These are phyloP conservation scores for Colletotrichum phormii DNA, from an alignment of 2,329 filamentous ascomycete species.

Conservation along the genomic window DNA sequence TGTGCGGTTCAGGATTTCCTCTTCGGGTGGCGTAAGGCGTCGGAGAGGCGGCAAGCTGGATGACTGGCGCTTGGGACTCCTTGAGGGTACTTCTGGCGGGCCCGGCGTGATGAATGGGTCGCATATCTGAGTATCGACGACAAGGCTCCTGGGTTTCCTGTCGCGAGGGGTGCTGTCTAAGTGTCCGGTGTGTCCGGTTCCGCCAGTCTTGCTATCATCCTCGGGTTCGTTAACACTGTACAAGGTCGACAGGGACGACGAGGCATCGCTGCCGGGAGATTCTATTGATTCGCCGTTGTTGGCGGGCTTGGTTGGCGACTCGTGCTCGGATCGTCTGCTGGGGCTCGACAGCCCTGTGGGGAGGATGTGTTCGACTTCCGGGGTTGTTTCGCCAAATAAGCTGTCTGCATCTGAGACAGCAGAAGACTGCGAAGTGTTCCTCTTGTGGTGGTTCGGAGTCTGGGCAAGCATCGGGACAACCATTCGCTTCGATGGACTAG, in stretches of 20 bases:
- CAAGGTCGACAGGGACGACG: conserved; percentile 66
- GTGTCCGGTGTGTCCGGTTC: background rate
- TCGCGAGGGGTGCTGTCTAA: background rate
- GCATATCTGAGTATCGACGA: conserved; percentile 33
- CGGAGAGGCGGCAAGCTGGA: conserved; percentile 15
- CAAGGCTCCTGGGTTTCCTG: conserved; percentile 11
- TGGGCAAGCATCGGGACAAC: background rate
- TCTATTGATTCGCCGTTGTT: conserved; percentile 34
- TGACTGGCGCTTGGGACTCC: conserved; percentile 18
- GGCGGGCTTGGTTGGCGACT: conserved; percentile 26
- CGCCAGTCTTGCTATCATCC: conserved; percentile 42
- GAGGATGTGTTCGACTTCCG: conserved; percentile 45
- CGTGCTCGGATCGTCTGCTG: conserved; percentile 49
- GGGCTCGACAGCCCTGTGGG: conserved; percentile 57
- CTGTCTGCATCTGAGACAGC: conserved; percentile 49
- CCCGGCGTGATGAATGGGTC: conserved; percentile 31
- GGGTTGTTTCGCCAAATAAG: conserved; percentile 50
- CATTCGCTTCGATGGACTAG: conserved; percentile 23
- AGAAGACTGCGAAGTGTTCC: conserved; percentile 27
- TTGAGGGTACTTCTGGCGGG: conserved; percentile 6
- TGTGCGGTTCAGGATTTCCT: background rate
- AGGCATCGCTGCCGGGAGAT: conserved; percentile 57
- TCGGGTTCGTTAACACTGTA: conserved; percentile 66
- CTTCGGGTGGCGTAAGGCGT: background rate
- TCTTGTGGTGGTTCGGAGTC: conserved; percentile 22